Evolutionary conservation across 1,284 basidiomycete genomes (phyloP), one percentile per base, ranked within the genome.

Genomic region (Ustilago esculenta): DNA sequence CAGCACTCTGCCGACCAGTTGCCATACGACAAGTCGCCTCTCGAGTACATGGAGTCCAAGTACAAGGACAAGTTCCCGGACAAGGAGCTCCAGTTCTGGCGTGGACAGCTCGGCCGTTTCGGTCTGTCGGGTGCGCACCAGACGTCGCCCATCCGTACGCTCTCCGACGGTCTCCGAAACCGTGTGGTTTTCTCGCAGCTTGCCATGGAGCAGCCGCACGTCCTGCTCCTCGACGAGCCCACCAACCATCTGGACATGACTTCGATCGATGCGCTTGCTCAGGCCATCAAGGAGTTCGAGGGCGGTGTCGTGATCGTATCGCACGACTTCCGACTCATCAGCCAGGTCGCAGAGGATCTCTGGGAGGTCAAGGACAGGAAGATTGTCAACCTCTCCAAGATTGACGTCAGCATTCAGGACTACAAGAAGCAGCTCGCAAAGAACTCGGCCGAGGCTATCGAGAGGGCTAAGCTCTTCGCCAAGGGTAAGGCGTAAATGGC

Each of bases 1-100:
- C 96, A 99, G 85, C 96, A 99, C 85, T 94, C 91, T 50, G 94
- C 96, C 24, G 96, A 99, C 84, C 96, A 98, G 83, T 87, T 98
- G 29, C 96, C 95, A 18, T 98, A 96, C 84, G 90, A 95, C 77
- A 89, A 89, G 84, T 86, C 88, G 39, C 93, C 95, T 15, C 90
- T 98, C 77, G 95, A 98, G 84, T 93, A 98, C 85, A 90, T 98
- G 85, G 92, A 95, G 84, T 51, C 51, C 47, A 73, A 71, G 57
- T 72, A 71, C 48, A 61, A 65, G 50, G 52, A 63, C 7, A 95
- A 94, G 84, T 96, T 89, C 85, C 95, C 96, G 1, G 94, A 97
- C 73, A 97, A 96, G 86, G 95, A 98, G 77, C 78, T 89, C 11
- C 84, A 93, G 87, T 94, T 91, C 80, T 98, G 94, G 94, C 87